Evolutionary conservation across 371 early-diverging fungal genomes (phyloP), one percentile per base, ranked within the genome.

Genomic region (Mucor plumbeus): DNA sequence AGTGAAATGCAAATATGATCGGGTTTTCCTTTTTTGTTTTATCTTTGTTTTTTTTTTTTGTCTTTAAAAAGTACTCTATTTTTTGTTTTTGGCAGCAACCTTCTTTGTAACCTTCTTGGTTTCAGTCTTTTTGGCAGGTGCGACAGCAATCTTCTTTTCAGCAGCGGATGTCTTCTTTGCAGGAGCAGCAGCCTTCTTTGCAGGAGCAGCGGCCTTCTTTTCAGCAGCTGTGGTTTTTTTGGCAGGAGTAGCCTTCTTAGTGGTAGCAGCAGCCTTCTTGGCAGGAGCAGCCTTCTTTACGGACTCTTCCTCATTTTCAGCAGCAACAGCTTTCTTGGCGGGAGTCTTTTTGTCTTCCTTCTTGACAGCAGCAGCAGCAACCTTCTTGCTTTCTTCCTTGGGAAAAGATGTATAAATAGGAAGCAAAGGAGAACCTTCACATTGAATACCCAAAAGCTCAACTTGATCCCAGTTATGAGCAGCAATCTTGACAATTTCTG

Each of bases 391-490:
- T 17, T 53, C 47, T 5, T 39, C 35, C 15, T 35, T 54, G 41
- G 62, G 71, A 15, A 56, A 35, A 56, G 65, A 14, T 63, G 53
- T 47, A 44, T 65, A 65, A 26, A 68, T 55, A 19, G 73, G 73
- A 33, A 72, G 65, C 7, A 59, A 43, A 48, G 73, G 73, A 31
- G 63, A 56, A n/a, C 13, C 9, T 7, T 50, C 34, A 7, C 54
- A 56, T 48, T 65, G 61, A 11, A 72, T 0, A 39, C 63, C 65
- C 10, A 72, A 21, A 6, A 65, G 33, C 17, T 65, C 21, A n/a
- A 72, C 73, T 55, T 65, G 40, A 26, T 54, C 55, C 73, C 68
- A 72, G 6, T 35, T 14, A 14, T 41, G 47, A 54, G 65, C 65
- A 56, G 59, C 44, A 26, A 39, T 44, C 15, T 61, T 62, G 5